These are phyloP conservation scores for Fusarium sterilihyphosum DNA, from an alignment of 2,329 filamentous ascomycete genomes.

Conservation along the genomic window DNA sequence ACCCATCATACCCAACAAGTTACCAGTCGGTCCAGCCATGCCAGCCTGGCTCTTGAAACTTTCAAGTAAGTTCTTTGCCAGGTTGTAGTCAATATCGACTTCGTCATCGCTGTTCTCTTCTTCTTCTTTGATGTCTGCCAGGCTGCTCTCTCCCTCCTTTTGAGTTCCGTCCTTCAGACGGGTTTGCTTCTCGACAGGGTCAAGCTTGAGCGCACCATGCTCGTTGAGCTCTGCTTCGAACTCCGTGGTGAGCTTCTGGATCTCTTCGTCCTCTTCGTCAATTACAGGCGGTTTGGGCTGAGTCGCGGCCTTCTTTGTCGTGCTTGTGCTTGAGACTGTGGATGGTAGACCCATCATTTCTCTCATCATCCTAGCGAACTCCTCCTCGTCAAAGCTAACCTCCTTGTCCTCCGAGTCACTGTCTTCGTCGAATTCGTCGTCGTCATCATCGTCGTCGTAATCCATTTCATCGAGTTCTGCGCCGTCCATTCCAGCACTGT, in stretches of 20 bases:
- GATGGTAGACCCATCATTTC: constrained; percentile 82
- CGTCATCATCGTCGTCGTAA: constrained; percentile 61
- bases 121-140: constrained; percentile 53
- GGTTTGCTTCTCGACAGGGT: constrained; percentile 49
- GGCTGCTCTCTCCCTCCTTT: constrained; percentile 17
- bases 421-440: constrained; percentile 62
- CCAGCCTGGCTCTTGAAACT: constrained; percentile 93
- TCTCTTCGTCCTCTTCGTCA: constrained; percentile 67
- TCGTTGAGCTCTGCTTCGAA: constrained; percentile 79
- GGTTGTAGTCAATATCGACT: constrained; percentile 83
- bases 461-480: constrained; percentile 79
- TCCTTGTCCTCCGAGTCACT: constrained; percentile 78
- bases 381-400: constrained; percentile 83
- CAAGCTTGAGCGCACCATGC: constrained; percentile 71
- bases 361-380: constrained; percentile 88
- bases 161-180: constrained; percentile 44
- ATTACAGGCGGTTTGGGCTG: constrained; percentile 33
- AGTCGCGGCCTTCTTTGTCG: background rate
- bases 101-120: constrained; percentile 64
- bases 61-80: constrained; percentile 90
- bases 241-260: constrained; percentile 70
- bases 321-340: background rate
- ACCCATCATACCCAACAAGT: constrained; percentile 88
- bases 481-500: constrained; percentile 81
- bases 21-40: constrained; percentile 84